Percentiles rank a stretch among this genome's conserved stretches.
Conservation (phyloP, 345 rosid species). For the Combretum micranthum region DNA sequence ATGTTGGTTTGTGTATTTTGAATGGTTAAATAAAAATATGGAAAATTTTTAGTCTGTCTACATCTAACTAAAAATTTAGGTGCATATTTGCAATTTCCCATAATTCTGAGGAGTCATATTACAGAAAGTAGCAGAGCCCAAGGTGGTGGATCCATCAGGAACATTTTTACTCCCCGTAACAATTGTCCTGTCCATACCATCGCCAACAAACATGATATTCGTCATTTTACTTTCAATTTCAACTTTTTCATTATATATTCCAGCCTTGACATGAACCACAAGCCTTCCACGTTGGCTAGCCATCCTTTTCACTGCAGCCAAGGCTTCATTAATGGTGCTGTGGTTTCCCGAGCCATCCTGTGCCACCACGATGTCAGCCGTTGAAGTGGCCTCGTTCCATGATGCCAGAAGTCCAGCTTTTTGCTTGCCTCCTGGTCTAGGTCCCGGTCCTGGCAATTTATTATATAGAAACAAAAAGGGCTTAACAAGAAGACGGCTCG, state of each 20-base stretch:
- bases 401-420: slow-evolving; percentile 36
- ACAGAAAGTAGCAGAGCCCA: slow-evolving; percentile 65
- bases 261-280: slow-evolving; percentile 52
- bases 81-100: too few relatives aligned
- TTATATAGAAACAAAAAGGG: too few relatives aligned
- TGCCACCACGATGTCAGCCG: slow-evolving; percentile 37
- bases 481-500: too few relatives aligned
- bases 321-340: slow-evolving; percentile 30
- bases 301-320: slow-evolving; percentile 33
- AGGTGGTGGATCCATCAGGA: slow-evolving; percentile 47
- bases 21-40: too few relatives aligned
- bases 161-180: slow-evolving; percentile 42
- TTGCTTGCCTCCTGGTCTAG: not conserved
- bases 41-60: too few relatives aligned
- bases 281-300: slow-evolving; percentile 33
- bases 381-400: slow-evolving; percentile 32
- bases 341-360: slow-evolving; percentile 45
- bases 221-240: slow-evolving; percentile 34
- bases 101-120: slow-evolving; percentile 8
- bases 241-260: slow-evolving; percentile 58
- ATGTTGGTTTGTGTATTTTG: too few relatives aligned
- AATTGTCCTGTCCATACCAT: slow-evolving; percentile 67
- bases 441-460: slow-evolving; percentile 3
- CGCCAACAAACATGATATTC: slow-evolving; percentile 67
- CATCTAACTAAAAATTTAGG: too few relatives aligned